These are phyloP conservation scores for Lentinus brumalis DNA, from an alignment of 768 basidiomycete species.

Conservation along the genomic window DNA sequence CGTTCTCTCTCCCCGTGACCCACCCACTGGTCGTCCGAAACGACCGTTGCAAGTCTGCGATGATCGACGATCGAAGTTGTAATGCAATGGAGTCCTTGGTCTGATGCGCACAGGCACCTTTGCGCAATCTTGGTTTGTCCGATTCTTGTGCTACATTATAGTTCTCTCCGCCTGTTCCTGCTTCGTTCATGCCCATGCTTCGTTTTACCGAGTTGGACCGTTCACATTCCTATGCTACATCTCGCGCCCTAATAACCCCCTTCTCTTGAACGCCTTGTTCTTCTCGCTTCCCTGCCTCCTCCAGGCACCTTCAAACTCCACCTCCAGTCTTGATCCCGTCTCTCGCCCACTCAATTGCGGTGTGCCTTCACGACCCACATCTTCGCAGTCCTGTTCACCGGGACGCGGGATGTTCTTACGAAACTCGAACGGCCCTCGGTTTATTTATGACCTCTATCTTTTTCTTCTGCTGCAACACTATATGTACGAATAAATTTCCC, in stretches of 20 bases:
- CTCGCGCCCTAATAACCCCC: constrained; percentile 8
- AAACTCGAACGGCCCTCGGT: background rate
- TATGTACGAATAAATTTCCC: constrained; percentile 5
- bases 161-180: background rate
- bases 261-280: constrained; percentile 2
- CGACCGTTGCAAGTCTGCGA: background rate
- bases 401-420: too few species aligned
- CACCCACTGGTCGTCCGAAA: background rate
- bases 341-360: too few species aligned
- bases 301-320: background rate
- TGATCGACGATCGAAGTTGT: constrained; percentile 2
- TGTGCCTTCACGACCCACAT: too few species aligned
- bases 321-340: background rate
- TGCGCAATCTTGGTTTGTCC: background rate
- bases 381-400: too few species aligned
- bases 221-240: constrained; percentile 4
- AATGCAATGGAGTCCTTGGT: constrained; percentile 5
- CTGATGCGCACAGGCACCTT: constrained; percentile 10
- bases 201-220: constrained; percentile 10
- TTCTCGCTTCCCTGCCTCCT: background rate
- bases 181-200: background rate
- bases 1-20: too few species aligned
- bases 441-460: background rate
- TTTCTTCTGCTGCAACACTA: background rate
- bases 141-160: background rate